Evolutionary conservation across 164 flowering plant species (phyloP).

Genomic region (Taxillus chinensis): DNA sequence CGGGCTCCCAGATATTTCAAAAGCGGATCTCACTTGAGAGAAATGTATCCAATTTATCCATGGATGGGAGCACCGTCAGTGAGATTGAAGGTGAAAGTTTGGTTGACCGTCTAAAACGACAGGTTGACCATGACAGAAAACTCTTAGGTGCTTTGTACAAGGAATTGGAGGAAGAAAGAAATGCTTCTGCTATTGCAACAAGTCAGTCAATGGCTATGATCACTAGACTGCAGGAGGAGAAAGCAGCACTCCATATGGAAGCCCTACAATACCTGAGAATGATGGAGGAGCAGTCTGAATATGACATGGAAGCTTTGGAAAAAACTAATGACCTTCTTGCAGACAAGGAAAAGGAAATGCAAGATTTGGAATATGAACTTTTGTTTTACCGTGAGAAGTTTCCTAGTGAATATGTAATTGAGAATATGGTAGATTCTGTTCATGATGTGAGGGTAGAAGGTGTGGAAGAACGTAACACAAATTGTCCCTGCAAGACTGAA

Average conservation of each 20-base stretch:
- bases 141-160: constrained; percentile 46
- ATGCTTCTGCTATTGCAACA: constrained; percentile 5
- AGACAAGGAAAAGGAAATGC: constrained; percentile 71
- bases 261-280: background rate
- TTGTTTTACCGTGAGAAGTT: constrained; percentile 35
- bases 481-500: background rate
- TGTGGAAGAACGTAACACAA: background rate
- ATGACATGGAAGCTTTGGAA: constrained; percentile 79
- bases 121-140: constrained; percentile 55
- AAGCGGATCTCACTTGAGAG: constrained; percentile 67
- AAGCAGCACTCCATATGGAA: constrained; percentile 6
- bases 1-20: constrained; percentile 42
- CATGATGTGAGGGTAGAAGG: too few relatives aligned
- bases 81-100: constrained; percentile 67
- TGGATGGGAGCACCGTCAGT: constrained; percentile 48
- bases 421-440: background rate
- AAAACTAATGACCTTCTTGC: constrained; percentile 61
- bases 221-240: constrained; percentile 6
- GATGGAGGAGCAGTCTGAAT: constrained; percentile 33
- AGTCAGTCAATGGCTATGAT: constrained; percentile 6
- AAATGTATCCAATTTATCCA: constrained; percentile 57
- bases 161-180: constrained; percentile 40
- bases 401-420: background rate
- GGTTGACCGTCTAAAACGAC: constrained; percentile 60
- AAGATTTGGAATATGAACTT: constrained; percentile 66